Evolutionary conservation across 2,329 filamentous ascomycete species (phyloP).

Genomic region (Exophiala calicioides): DNA sequence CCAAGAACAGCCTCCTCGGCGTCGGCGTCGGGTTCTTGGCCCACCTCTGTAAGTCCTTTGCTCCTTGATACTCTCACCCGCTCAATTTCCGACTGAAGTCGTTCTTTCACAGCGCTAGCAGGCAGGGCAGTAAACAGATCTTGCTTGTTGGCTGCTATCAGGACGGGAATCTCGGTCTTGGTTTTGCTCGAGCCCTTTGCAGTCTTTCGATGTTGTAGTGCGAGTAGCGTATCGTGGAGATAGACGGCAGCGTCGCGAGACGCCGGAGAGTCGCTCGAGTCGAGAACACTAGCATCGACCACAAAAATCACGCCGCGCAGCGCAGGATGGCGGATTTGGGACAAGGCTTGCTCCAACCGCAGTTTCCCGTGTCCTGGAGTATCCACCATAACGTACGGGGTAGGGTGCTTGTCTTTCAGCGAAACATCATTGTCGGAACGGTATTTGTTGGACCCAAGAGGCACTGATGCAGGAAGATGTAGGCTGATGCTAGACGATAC

Average conservation of each 20-base stretch:
- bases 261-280: conserved; percentile 40
- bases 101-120: conserved; percentile 69
- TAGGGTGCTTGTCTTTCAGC: conserved; percentile 54
- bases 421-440: conserved; percentile 67
- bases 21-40: conserved; percentile 47
- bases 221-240: conserved; percentile 83
- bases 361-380: conserved; percentile 96
- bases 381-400: conserved; percentile 57
- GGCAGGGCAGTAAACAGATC: conserved; percentile 94
- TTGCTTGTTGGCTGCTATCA: conserved; percentile 91
- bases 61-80: conserved; percentile 74
- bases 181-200: conserved; percentile 35
- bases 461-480: conserved; percentile 54
- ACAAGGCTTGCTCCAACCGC: conserved; percentile 65
- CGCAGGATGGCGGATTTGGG: conserved; percentile 45
- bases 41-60: conserved; percentile 63
- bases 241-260: conserved; percentile 77
- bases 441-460: conserved; percentile 61
- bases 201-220: conserved; percentile 70
- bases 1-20: conserved; percentile 83
- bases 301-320: conserved; percentile 79
- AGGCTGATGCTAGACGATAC: conserved; percentile 58
- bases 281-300: conserved; percentile 75
- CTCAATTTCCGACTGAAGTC: conserved; percentile 77
- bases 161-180: conserved; percentile 66